These are phyloP conservation scores for Solanum piurae DNA, from an alignment of 257 asterid species.

Conservation along the genomic window DNA sequence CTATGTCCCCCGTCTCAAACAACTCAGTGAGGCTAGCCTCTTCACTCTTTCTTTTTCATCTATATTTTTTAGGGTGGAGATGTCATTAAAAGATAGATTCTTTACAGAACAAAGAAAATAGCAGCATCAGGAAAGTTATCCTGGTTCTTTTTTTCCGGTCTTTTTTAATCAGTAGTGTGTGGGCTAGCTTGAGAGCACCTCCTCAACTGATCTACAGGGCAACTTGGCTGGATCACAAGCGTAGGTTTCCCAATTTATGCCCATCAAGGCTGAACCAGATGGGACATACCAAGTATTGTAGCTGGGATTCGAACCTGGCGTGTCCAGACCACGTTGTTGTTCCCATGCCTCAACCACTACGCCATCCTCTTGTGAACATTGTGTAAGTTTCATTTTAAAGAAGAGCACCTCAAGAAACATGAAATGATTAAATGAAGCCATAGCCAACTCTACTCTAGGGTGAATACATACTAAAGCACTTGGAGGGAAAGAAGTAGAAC, in stretches of 20 bases:
- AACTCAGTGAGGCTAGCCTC: not conserved
- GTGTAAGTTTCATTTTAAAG: not conserved
- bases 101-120: not conserved
- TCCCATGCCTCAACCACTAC: not conserved
- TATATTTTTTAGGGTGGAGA: not conserved
- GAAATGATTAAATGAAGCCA: not conserved
- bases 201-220: not conserved
- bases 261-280: not conserved
- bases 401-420: not conserved
- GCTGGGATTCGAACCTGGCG: not conserved
- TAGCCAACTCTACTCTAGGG: not conserved
- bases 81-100: not conserved
- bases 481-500: not conserved
- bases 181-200: not conserved
- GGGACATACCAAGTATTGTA: not conserved
- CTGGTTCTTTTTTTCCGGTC: not conserved
- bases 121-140: not conserved
- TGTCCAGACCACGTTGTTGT: not conserved
- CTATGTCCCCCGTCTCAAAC: not conserved
- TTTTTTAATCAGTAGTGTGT: not conserved
- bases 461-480: not conserved
- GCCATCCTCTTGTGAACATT: not conserved
- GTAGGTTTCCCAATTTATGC: not conserved
- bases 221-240: not conserved
- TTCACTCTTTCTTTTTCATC: not conserved